A percentile compares a stretch with the other conserved stretches of the same genome.
These are phyloP conservation scores for Exophiala aquamarina DNA, from an alignment of 2,329 filamentous ascomycete species.

Conservation along the genomic window DNA sequence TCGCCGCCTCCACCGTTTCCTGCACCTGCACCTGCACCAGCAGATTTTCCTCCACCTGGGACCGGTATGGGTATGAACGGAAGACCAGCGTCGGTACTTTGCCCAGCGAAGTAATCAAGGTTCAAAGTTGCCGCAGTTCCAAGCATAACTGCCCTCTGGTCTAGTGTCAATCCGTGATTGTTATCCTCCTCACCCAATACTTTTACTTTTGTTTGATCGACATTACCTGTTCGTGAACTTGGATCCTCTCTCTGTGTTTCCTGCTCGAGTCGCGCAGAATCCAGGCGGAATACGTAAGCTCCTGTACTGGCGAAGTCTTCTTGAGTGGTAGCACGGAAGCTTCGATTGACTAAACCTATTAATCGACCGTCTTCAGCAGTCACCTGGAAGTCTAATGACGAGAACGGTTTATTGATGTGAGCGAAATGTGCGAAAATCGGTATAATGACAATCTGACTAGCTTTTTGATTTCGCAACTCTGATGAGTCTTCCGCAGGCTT, in stretches of 20 bases:
- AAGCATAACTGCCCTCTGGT: slow-evolving; percentile 66
- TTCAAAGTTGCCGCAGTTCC: slow-evolving; percentile 65
- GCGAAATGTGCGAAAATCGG: slow-evolving; percentile 60
- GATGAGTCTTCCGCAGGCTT: slow-evolving; percentile 45
- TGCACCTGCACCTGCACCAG: slow-evolving; percentile 37
- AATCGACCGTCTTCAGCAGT: slow-evolving; percentile 49
- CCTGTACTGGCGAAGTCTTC: slow-evolving; percentile 68
- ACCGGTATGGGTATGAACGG: slow-evolving; percentile 54
- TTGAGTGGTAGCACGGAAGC: slow-evolving; percentile 62
- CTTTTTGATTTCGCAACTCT: slow-evolving; percentile 35
- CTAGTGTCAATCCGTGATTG: slow-evolving; percentile 59
- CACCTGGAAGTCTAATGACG: slow-evolving; percentile 66
- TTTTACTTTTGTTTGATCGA: slow-evolving; percentile 19
- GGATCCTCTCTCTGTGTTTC: slow-evolving; percentile 38
- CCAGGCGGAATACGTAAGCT: slow-evolving; percentile 65
- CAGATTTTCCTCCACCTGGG: slow-evolving; percentile 40
- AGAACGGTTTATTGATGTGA: slow-evolving; percentile 60
- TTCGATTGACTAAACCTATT: slow-evolving; percentile 63
- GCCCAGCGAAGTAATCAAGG: slow-evolving; percentile 67
- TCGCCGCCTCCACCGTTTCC: slow-evolving; percentile 38
- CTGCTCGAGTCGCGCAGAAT: slow-evolving; percentile 50
- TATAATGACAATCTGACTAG: slow-evolving; percentile 36
- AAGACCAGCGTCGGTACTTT: slow-evolving; percentile 51
- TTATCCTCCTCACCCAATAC: slow-evolving; percentile 14
- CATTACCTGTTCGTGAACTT: slow-evolving; percentile 39